These are phyloP conservation scores for Hanseniaspora taiwanica DNA, from an alignment of 805 yeast species.

Conservation along the genomic window DNA sequence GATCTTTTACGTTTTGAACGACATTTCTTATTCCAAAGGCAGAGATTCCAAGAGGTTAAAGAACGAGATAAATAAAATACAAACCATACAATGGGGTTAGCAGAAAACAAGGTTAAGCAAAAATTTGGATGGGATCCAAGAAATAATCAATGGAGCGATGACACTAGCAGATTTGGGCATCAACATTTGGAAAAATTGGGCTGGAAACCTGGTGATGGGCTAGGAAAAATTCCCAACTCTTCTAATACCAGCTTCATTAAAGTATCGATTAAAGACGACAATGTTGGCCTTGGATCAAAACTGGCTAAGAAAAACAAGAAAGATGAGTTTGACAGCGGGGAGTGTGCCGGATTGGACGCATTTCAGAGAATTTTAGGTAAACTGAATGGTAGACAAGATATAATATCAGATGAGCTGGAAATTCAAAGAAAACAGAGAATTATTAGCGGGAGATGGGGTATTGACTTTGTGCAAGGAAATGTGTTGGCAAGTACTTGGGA, in stretches of 20 bases:
- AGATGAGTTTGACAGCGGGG: slow-evolving; percentile 68
- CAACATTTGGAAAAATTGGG: slow-evolving; percentile 71
- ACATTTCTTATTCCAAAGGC: not conserved
- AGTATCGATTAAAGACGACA: slow-evolving; percentile 71
- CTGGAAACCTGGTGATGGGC: slow-evolving; percentile 86
- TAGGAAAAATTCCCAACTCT: slow-evolving; percentile 59
- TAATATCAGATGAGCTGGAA: slow-evolving; percentile 50
- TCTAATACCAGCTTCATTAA: slow-evolving; percentile 47
- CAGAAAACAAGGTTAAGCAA: slow-evolving; percentile 68
- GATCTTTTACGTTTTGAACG: no score
- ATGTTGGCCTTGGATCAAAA: slow-evolving; percentile 80
- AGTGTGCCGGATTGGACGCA: slow-evolving; percentile 82
- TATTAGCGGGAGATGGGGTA: slow-evolving; percentile 79
- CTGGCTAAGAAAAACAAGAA: slow-evolving; percentile 41
- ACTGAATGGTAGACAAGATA: slow-evolving; percentile 73
- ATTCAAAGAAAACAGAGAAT: slow-evolving; percentile 54
- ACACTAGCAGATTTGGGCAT: slow-evolving; percentile 75
- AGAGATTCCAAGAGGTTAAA: not conserved
- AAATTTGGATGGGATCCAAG: slow-evolving; percentile 88
- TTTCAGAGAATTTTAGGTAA: slow-evolving; percentile 85
- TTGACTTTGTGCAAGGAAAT: slow-evolving; percentile 77
- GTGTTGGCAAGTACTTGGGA: slow-evolving; percentile 78
- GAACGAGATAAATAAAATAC: not conserved
- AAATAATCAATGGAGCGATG: slow-evolving; percentile 89
- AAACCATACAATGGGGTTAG: slow-evolving; percentile 49